These are phyloP conservation scores for Pleurotus sapidus DNA, from an alignment of 768 basidiomycete species.

Conservation along the genomic window DNA sequence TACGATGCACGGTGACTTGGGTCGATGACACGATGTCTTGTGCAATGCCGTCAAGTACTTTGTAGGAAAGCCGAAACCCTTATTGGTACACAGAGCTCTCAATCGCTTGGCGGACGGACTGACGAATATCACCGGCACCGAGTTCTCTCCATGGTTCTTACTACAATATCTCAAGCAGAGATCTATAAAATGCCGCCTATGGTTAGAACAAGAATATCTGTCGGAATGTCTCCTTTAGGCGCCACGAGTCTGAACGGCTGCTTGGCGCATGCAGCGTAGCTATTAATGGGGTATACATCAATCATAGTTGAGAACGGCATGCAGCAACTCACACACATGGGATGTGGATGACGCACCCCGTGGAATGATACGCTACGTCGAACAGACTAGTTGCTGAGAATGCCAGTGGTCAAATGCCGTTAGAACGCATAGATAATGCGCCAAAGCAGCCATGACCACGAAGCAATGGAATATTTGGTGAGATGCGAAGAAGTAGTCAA, in stretches of 20 bases:
- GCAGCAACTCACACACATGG: constrained; percentile 7
- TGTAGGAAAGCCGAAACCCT: no score
- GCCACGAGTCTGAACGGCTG: not conserved
- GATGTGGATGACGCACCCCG: constrained; percentile 7
- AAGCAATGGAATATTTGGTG: constrained; percentile 90
- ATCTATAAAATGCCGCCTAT: not conserved
- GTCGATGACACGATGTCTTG: not conserved
- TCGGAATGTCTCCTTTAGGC: not conserved
- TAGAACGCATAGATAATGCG: constrained; percentile 60
- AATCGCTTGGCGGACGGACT: no score
- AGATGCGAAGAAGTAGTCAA: constrained; percentile 76
- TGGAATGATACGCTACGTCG: constrained; percentile 9
- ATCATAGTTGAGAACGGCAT: constrained; percentile 1
- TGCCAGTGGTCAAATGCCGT: constrained; percentile 62
- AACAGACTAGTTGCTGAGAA: constrained; percentile 27
- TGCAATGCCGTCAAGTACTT: no score
- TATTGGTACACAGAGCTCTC: no score
- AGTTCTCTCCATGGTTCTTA: no score
- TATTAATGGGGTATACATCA: constrained; percentile 7
- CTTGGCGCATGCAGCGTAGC: constrained; percentile 5
- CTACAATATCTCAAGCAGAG: no score
- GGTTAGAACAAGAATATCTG: not conserved
- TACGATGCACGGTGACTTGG: not conserved
- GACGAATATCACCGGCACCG: not conserved
- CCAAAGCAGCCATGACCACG: constrained; percentile 69